These are phyloP conservation scores for Cardamine occulta DNA, from an alignment of 345 rosid species.

Conservation along the genomic window DNA sequence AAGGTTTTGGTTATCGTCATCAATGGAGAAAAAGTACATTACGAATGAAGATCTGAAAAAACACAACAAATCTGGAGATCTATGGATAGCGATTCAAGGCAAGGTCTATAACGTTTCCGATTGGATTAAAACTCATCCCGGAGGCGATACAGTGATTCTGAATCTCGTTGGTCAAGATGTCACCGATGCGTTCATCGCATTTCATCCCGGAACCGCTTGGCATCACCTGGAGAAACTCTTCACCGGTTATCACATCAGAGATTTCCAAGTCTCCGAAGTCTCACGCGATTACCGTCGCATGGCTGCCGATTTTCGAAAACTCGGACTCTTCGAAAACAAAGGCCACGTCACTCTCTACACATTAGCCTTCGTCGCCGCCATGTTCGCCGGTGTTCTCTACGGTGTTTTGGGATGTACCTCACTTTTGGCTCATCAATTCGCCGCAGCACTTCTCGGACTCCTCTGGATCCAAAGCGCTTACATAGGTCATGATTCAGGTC, in stretches of 20 bases:
- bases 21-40: constrained; percentile 65
- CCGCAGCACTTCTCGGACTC: constrained; percentile 67
- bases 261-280: constrained; percentile 63
- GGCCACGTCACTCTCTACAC: constrained; percentile 63
- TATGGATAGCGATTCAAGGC: constrained; percentile 93
- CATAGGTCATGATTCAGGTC: constrained; percentile 94
- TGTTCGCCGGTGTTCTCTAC: constrained; percentile 60
- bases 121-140: constrained; percentile 81
- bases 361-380: constrained; percentile 45
- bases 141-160: constrained; percentile 65
- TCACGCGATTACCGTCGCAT: constrained; percentile 81
- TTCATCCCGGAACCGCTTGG: constrained; percentile 95
- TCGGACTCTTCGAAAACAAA: constrained; percentile 79
- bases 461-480: constrained; percentile 89
- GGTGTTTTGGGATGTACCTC: constrained; percentile 67
- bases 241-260: constrained; percentile 73
- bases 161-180: constrained; percentile 90
- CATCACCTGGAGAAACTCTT: constrained; percentile 57
- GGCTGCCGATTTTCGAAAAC: constrained; percentile 57
- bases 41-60: constrained; percentile 61
- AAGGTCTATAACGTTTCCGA: constrained; percentile 80
- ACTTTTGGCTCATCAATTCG: constrained; percentile 56
- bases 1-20: constrained; percentile 3
- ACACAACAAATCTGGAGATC: constrained; percentile 76
- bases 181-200: constrained; percentile 94